Base-by-base conservation (phyloP, 106 monocot species). In the Dendrobium huoshanense region DNA sequence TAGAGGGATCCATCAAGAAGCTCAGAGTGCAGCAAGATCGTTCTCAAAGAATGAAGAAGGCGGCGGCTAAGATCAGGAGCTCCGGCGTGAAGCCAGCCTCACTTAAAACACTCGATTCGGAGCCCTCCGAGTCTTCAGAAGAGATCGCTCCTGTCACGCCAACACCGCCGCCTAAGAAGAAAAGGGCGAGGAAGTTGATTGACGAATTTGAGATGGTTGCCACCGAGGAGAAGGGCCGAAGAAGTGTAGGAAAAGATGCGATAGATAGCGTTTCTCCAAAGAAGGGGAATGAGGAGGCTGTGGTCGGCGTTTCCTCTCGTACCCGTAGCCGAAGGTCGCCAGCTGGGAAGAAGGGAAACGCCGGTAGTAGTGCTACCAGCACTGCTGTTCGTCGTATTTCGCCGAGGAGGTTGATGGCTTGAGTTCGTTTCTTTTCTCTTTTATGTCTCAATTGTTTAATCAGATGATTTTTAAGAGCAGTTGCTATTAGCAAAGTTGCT, bases 1-100 rank as follows among this genome's bases (percentile, higher is more conserved):
- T 95, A 84, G 95, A 95, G 82, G 95, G 95, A 19, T 88, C 86
- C 77, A 84, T 93, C 83, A 54, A 82, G 61, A 89, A 83, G 61
- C 91, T 95, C 82, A 84, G 93, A 4, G 78, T 56, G 47, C 82
- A 89, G 67, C 73, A 56, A 41, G 80, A 80, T 22, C 73, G 41
- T 7, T 22, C 13, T n/a, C 25, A 10, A 1, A 40, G 33, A 56
- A 37, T 1, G 45, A 79, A 67, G 43, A 55, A 33, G 65, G 76
- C 27, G 1, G 45, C 49, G 3, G 41, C 20, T 4, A 74, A 74
- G n/a, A 41, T n/a, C 2, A 37, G 43, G 20, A 42, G 2, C 43
- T 22, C 49, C 27, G 49, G 49, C 25, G 45, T 47, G 24, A 47
- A 76, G 24, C 76, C 76, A 2, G 5, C 24, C 47, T 76, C 76